Evolutionary conservation across 495 filamentous ascomycete genomes (phyloP), one percentile per base, ranked within the genome.

Genomic region (Polyplosphaeria fusca): DNA sequence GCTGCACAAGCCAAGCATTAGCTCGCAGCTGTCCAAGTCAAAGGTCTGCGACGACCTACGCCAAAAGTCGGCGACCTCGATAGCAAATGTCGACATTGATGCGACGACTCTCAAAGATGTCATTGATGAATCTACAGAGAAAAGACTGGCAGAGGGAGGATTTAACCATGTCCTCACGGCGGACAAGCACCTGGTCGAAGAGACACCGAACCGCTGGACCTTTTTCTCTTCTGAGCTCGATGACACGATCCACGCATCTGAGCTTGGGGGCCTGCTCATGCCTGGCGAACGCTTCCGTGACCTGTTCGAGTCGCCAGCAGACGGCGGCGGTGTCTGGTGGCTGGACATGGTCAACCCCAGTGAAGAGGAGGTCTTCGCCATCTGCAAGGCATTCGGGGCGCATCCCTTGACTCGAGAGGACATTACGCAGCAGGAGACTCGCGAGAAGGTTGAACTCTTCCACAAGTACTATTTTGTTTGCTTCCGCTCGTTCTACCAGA

Each of bases 401-500:
- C 92, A 98, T 70, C 92, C 90, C 3, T 70, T 98, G 71, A 96
- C 92, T 9, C 86, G 87, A 16, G 92, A 98, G 72, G 92, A 98
- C 76, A 95, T 98, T 57, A 81, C 84, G 28, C 93, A 86, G 2
- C 90, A 95, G 67, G 92, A 98, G 74, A 85, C 90, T 14, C 89
- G 92, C 20, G 92, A 98, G 74, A 98, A 98, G 74, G 95, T 98
- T 28, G 93, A 98, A 70, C 82, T 98, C 27, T 98, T 98, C 74
- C 86, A 89, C 24, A 86, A 88, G 42, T 98, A 98, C 76, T 98
- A 98, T 68, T 95, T 98, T 66, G 89, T 95, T 47, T 95, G 88
- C 69, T 98, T 97, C 79, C 85, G 92, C 25, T 94, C 89, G 1
- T 98, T 96, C 71, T 86, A 80, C 55, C 89, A 91, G 56, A 74